Conservation (phyloP, 2,329 filamentous ascomycete species). For the Fusarium coffeatum region DNA sequence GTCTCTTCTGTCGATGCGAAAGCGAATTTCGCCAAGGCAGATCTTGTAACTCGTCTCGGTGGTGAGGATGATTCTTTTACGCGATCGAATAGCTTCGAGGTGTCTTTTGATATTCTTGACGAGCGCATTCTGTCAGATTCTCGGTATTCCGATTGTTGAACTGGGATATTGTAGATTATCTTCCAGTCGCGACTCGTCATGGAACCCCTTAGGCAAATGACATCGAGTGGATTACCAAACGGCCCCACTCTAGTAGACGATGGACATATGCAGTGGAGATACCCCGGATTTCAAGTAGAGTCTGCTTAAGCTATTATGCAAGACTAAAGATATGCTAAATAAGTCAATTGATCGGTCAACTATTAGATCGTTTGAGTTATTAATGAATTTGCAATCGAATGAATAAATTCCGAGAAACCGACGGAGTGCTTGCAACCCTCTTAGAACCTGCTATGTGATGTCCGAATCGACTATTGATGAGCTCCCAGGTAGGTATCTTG, state of each 20-base stretch:
- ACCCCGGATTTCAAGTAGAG: conserved; percentile 31
- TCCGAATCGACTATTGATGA: neutral
- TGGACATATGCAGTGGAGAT: conserved; percentile 11
- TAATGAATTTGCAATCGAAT: neutral
- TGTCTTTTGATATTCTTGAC: conserved; percentile 69
- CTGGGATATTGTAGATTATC: neutral
- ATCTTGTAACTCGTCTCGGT: conserved; percentile 61
- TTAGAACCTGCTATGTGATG: neutral
- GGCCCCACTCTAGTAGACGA: conserved; percentile 25
- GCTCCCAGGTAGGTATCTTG: neutral
- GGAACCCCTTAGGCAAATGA: conserved; percentile 25
- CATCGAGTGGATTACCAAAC: conserved; percentile 7
- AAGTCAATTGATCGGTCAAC: neutral
- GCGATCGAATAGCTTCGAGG: conserved; percentile 64
- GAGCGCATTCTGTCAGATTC: conserved; percentile 60
- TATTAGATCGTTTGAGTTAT: neutral
- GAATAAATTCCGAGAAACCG: neutral
- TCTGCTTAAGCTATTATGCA: conserved; percentile 5
- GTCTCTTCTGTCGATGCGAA: conserved; percentile 47
- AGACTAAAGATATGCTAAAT: neutral
- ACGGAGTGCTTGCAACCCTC: neutral
- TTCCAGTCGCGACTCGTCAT: conserved; percentile 19
- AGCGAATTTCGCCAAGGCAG: conserved; percentile 61
- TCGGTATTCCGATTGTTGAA: neutral
- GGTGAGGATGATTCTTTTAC: conserved; percentile 44